A percentile compares a stretch with the other conserved stretches of the same genome.
phyloP scores from a whole-genome alignment of 345 rosid genomes.

The Orychophragmus violaceus region DNA sequence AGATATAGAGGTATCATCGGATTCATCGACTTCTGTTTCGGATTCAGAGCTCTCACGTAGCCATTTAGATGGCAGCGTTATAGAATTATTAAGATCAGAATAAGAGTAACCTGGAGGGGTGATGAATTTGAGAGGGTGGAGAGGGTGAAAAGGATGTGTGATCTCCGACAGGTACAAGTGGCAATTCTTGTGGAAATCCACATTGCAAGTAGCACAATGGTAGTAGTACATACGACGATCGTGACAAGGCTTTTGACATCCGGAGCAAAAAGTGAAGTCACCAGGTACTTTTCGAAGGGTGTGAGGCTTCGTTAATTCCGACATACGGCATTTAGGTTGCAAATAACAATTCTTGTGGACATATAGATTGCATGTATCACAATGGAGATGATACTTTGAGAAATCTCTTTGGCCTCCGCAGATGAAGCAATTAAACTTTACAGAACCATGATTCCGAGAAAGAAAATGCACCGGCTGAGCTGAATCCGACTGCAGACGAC shows the following conservation, averaged over 20 bases:
- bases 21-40: neutral
- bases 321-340: neutral
- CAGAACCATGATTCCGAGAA: neutral
- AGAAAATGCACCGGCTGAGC: neutral
- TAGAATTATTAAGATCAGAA: neutral
- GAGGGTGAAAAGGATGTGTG: neutral
- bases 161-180: neutral
- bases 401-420: neutral
- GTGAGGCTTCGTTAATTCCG: neutral
- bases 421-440: neutral
- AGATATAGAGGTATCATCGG: neutral
- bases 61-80: neutral
- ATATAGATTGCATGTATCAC: neutral
- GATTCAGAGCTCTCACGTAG: neutral
- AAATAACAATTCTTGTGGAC: neutral
- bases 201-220: neutral
- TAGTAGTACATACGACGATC: neutral
- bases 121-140: neutral
- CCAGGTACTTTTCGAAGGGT: neutral
- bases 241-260: neutral
- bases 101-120: neutral
- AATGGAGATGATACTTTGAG: neutral
- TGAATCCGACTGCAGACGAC: neutral
- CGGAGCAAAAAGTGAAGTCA: neutral
- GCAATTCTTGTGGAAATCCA: neutral